phyloP scores from a whole-genome alignment of 768 basidiomycete species.

The Jaapia argillacea region DNA sequence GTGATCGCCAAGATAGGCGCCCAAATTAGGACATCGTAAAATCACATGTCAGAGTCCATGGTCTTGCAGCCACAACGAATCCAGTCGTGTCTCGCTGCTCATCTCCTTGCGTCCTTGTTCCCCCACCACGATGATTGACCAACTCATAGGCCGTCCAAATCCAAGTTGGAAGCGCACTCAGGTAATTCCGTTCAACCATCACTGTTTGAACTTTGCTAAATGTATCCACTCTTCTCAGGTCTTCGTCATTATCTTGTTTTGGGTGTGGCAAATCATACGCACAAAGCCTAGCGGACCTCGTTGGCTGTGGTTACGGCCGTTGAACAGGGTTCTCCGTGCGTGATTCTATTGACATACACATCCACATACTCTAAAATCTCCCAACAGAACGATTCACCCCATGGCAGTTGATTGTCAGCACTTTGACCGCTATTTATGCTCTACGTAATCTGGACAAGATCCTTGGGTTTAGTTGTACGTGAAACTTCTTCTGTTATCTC shows the following conservation, averaged over 20 bases:
- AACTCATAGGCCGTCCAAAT: conserved; percentile 79
- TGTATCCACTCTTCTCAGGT: conserved; percentile 55
- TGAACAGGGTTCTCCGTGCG: conserved; percentile 56
- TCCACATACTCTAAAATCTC: neutral
- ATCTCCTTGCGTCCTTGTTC: neutral
- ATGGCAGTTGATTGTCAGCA: conserved; percentile 90
- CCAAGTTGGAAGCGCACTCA: conserved; percentile 86
- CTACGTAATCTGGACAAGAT: conserved; percentile 79
- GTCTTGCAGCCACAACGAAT: neutral
- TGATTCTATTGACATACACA: conserved; percentile 7
- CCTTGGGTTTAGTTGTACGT: conserved; percentile 69
- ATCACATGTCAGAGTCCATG: conserved; percentile 15
- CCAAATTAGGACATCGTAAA: too few species aligned
- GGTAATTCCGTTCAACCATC: too few species aligned
- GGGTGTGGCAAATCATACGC: conserved; percentile 70
- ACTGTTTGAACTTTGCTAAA: too few species aligned
- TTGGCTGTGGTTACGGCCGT: conserved; percentile 48
- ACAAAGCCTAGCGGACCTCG: conserved; percentile 59
- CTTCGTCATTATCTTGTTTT: conserved; percentile 85
- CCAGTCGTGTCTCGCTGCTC: neutral
- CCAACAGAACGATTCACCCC: conserved; percentile 82
- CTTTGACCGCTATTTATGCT: conserved; percentile 78
- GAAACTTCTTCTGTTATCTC: neutral
- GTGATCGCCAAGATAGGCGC: too few species aligned
- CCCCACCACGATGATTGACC: conserved; percentile 78